Percentiles rank a stretch among this genome's conserved stretches.
Conservation (phyloP, 2,329 filamentous ascomycete genomes). For the Fusarium sacchari region DNA sequence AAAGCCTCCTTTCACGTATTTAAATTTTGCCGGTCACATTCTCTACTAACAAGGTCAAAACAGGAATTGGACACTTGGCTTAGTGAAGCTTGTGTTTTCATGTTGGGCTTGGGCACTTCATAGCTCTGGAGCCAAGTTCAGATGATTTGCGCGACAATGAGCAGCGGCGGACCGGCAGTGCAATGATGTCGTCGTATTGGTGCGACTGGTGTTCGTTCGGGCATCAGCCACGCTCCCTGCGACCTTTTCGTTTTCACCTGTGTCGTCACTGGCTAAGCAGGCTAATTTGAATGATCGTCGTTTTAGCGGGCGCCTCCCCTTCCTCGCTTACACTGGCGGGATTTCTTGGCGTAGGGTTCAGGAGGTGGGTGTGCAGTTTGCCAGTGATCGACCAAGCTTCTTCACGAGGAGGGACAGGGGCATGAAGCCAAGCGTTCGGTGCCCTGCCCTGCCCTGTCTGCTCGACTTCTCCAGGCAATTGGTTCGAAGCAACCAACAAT, state of each 20-base stretch:
- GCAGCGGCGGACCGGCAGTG: constrained; percentile 32
- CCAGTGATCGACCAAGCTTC: constrained; percentile 42
- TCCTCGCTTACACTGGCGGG: constrained; percentile 44
- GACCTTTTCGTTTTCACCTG: constrained; percentile 24
- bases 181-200: constrained; percentile 26
- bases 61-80: background rate
- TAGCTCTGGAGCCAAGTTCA: constrained; percentile 28
- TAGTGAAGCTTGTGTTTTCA: background rate
- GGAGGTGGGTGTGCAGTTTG: constrained; percentile 27
- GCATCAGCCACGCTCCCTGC: constrained; percentile 27
- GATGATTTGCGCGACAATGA: constrained; percentile 9
- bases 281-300: constrained; percentile 46
- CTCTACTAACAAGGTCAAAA: background rate
- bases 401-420: constrained; percentile 32
- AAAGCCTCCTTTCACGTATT: background rate
- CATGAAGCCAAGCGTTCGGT: constrained; percentile 32
- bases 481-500: constrained; percentile 29
- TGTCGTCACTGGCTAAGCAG: constrained; percentile 39
- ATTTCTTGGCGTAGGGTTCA: constrained; percentile 37
- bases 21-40: background rate
- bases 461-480: constrained; percentile 20
- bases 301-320: constrained; percentile 45
- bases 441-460: constrained; percentile 26
- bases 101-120: background rate
- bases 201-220: constrained; percentile 32